A percentile compares a stretch with the other conserved stretches of the same genome.
phyloP scores from a whole-genome alignment of 768 basidiomycete species.

The Termitomyces sp. region DNA sequence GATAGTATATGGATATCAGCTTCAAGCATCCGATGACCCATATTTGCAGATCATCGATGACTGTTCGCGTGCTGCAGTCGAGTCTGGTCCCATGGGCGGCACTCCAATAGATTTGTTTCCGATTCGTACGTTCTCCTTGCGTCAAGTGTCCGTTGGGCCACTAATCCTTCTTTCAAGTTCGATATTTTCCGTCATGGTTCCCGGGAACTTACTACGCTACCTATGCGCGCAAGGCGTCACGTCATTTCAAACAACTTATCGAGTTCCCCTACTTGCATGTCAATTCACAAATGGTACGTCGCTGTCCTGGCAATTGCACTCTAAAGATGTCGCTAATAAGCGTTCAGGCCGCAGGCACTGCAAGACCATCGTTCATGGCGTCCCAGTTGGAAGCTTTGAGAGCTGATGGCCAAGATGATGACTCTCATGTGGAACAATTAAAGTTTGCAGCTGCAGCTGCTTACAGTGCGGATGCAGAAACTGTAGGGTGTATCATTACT shows the following conservation, averaged over 20 bases:
- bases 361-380: not conserved
- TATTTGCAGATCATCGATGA: conserved; percentile 20
- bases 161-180: conserved; percentile 6
- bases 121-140: conserved; percentile 15
- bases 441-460: not conserved
- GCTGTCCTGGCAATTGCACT: too few relatives aligned
- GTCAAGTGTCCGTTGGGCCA: not conserved
- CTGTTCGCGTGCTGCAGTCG: conserved; percentile 4
- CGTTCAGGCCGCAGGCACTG: not conserved
- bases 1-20: conserved; percentile 23
- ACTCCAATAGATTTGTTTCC: conserved; percentile 26
- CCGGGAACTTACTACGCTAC: conserved; percentile 1
- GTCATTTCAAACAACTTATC: not conserved
- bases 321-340: not conserved
- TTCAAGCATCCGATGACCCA: conserved; percentile 22
- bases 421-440: not conserved
- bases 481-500: not conserved
- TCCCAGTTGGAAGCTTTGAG: not conserved
- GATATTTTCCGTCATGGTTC: conserved; percentile 17
- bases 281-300: not conserved
- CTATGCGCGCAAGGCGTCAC: not conserved
- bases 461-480: not conserved
- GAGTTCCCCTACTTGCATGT: not conserved
- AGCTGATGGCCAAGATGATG: not conserved
- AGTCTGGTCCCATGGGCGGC: conserved; percentile 19